phyloP scores from a whole-genome alignment of 1,284 basidiomycete genomes.

The Marasmius oreades region DNA sequence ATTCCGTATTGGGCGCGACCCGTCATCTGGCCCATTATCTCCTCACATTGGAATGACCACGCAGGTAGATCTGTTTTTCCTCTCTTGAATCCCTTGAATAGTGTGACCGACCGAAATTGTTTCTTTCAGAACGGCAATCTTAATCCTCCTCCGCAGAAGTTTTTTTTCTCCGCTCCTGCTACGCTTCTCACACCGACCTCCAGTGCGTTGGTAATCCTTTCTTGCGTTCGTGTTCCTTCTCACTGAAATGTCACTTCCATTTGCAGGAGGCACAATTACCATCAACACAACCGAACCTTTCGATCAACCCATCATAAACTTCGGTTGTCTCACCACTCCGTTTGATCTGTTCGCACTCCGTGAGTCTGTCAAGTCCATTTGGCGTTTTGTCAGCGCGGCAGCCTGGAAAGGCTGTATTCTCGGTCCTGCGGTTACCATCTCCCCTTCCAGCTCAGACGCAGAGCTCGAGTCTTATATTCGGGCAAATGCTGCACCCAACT shows the following conservation, averaged over 20 bases:
- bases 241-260: not conserved
- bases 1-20: not conserved
- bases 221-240: not conserved
- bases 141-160: not conserved
- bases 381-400: conserved; percentile 13
- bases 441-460: conserved; percentile 12
- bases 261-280: conserved; percentile 14
- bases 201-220: not conserved
- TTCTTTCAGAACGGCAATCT: not conserved
- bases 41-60: not conserved
- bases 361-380: conserved; percentile 6
- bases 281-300: conserved; percentile 15
- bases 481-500: conserved; percentile 3
- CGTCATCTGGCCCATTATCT: not conserved
- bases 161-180: not conserved
- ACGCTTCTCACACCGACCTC: not conserved
- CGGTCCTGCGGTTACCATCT: conserved; percentile 1
- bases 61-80: not conserved
- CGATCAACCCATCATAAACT: conserved; percentile 13
- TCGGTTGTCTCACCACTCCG: conserved; percentile 11
- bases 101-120: not conserved
- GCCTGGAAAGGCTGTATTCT: conserved; percentile 15
- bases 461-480: conserved; percentile 17
- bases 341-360: conserved; percentile 17
- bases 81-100: not conserved